Percentiles rank a stretch among this genome's conserved stretches.
phyloP scores from a whole-genome alignment of 345 rosid species.

The Aethionema arabicum region DNA sequence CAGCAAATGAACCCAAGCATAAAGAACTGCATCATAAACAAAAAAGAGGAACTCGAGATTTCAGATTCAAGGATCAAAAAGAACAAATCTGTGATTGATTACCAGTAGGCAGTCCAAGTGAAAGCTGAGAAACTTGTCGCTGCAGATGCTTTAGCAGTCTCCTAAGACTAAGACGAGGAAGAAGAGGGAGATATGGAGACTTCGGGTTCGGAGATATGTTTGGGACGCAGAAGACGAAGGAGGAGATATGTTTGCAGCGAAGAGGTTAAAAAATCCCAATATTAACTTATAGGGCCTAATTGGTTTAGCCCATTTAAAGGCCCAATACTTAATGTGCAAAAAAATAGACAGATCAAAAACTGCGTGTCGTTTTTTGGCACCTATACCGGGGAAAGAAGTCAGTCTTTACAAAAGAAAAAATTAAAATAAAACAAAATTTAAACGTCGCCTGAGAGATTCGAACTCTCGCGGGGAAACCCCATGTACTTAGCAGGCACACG shows the following conservation, averaged over 20 bases:
- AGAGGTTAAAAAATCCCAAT: too few species aligned
- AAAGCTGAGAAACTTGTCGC: neutral
- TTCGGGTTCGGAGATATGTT: neutral
- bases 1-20: neutral
- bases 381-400: too few species aligned
- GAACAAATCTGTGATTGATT: neutral
- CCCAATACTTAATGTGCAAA: too few species aligned
- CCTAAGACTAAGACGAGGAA: neutral
- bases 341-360: too few species aligned
- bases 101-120: conserved; percentile 4
- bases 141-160: conserved; percentile 1
- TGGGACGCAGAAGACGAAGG: too few species aligned
- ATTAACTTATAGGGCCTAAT: too few species aligned
- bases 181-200: too few species aligned
- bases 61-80: neutral
- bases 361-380: too few species aligned
- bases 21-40: neutral
- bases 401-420: too few species aligned
- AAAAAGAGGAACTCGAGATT: neutral
- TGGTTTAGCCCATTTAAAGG: too few species aligned
- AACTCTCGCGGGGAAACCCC: conserved; percentile 77
- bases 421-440: too few species aligned
- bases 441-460: conserved; percentile 75
- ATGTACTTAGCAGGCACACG: conserved; percentile 67
- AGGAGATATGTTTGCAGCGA: too few species aligned